Conservation (phyloP, 2,329 filamentous ascomycete genomes). For the Xylariaceae sp. region DNA sequence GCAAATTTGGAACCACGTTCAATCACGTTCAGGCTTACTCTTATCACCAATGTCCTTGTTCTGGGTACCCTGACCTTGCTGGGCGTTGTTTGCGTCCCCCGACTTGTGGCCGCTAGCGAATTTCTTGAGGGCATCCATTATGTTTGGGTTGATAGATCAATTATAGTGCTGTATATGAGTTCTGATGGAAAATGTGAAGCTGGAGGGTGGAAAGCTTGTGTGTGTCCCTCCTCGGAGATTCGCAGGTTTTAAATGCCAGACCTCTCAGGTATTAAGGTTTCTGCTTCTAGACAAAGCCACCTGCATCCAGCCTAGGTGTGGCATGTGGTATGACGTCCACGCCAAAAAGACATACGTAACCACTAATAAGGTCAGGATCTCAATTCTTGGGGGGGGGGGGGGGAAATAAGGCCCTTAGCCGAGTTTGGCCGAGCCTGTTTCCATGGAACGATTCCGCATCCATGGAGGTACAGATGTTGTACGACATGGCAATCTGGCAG, state of each 20-base stretch:
- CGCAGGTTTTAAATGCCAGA: background rate
- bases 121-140: slow-evolving; percentile 39
- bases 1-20: too few relatives aligned
- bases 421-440: background rate
- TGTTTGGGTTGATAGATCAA: slow-evolving; percentile 1
- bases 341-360: slow-evolving; percentile 15
- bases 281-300: background rate
- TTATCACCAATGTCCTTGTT: slow-evolving; percentile 40
- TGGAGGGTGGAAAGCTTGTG: background rate
- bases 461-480: background rate
- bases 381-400: too few relatives aligned
- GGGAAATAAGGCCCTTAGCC: background rate
- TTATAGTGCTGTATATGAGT: background rate
- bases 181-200: background rate
- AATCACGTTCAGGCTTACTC: slow-evolving; percentile 22
- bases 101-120: slow-evolving; percentile 22
- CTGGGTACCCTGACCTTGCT: slow-evolving; percentile 22
- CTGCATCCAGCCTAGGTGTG: slow-evolving; percentile 12
- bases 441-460: background rate
- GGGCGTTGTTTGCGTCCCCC: slow-evolving; percentile 8
- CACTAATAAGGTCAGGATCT: background rate
- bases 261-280: too few relatives aligned
- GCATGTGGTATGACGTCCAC: slow-evolving; percentile 20
- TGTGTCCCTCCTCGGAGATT: background rate
- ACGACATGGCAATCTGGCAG: background rate